phyloP scores from a whole-genome alignment of 1,284 basidiomycete species.

The Pterulicium gracile region DNA sequence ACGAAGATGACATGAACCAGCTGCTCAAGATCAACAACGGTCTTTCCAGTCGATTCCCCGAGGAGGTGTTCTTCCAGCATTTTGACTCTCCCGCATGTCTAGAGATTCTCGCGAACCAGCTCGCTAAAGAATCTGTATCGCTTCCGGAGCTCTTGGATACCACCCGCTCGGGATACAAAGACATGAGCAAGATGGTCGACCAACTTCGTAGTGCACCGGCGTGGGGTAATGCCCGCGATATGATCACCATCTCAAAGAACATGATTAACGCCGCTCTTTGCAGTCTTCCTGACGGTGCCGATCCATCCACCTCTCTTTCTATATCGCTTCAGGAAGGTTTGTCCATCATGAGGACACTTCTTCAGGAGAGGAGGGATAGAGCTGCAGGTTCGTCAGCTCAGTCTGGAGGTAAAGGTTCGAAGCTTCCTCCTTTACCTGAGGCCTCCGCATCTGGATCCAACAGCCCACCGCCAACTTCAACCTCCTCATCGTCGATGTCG shows the following conservation, averaged over 20 bases:
- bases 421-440: not conserved
- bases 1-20: constrained; percentile 15
- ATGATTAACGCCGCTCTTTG: constrained; percentile 15
- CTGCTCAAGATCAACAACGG: constrained; percentile 13
- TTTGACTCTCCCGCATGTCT: constrained; percentile 11
- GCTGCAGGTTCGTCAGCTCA: not conserved
- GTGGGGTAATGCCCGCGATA: constrained; percentile 25
- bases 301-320: not conserved
- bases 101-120: constrained; percentile 5
- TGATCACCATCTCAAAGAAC: constrained; percentile 19
- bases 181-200: constrained; percentile 13
- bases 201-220: constrained; percentile 15
- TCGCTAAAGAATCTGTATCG: constrained; percentile 7
- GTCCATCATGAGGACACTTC: constrained; percentile 14
- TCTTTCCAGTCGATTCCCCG: constrained; percentile 14
- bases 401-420: not conserved
- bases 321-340: constrained; percentile 12
- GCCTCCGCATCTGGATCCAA: constrained; percentile 2
- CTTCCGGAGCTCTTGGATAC: constrained; percentile 12
- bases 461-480: not conserved
- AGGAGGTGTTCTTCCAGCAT: constrained; percentile 13
- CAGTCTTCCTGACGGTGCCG: constrained; percentile 1
- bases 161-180: constrained; percentile 8
- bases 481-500: constrained; percentile 1
- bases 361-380: constrained; percentile 10